Evolutionary conservation across 106 monocot genomes (phyloP), one percentile per base, ranked within the genome.

Genomic region (Phalaenopsis equestris): DNA sequence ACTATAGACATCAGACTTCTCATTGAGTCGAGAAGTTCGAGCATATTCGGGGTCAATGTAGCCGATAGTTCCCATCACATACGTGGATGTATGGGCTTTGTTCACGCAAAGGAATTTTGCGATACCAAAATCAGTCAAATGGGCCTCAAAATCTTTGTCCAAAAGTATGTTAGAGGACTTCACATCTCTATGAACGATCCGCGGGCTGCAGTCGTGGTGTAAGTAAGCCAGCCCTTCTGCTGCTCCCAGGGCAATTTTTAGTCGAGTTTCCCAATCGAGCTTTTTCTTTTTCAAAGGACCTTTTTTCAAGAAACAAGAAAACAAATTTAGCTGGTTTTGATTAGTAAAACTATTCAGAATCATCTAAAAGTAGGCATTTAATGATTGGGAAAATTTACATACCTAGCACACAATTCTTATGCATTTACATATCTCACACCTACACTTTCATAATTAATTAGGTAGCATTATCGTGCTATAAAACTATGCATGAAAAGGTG

Each of bases 31-130:
- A 41, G 94, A 93, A 3, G 98, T 99, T 16, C 93, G 84, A 3
- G 98, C 98, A 77, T 99, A 99, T 77, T 99, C 98, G 6, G 98
- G 94, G 67, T 99, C 94, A 2, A 99, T 99, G 45, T 99, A 99
- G 41, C 98, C 98, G 67, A 99, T 94, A 6, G 98, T 94, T 8
- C 98, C 98, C 92, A 99, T 88, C 38, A 99, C 98, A 52, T 89
- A 94, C 11, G 94, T 99, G 11, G 92, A 94, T 8, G 94, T 94
- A 75, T 99, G 98, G 16, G 98, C 86, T 84, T 99, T 93, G 11
- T 94, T 88, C 7, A 91, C 78, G 36, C 94, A 93, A 9, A 94
- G 79, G 79, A 88, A 92, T 75, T 93, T 99, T 17, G 98, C 94
- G 23, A 99, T 99, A 65, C 98, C 98, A 80, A 99, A 99, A 75